phyloP scores from a whole-genome alignment of 192 early-diverging fungal genomes.

The Gaertneriomyces semiglobifer region DNA sequence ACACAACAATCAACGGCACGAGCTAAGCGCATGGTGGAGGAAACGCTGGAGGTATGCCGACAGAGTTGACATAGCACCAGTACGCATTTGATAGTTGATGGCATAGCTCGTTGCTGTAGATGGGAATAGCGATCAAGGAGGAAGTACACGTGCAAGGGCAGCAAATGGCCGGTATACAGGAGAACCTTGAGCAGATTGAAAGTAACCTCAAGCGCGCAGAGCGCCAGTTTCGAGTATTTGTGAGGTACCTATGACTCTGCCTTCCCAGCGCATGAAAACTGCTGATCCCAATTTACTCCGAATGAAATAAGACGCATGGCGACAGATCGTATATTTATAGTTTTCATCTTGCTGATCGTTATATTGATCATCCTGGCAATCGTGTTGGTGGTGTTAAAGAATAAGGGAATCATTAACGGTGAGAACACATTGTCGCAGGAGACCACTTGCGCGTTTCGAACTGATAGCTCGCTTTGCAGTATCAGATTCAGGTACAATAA shows the following conservation, averaged over 20 bases:
- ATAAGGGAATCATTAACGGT: conserved; percentile 34
- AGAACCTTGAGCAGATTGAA: conserved; percentile 51
- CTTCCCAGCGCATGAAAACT: neutral
- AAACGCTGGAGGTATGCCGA: conserved; percentile 46
- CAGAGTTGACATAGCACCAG: neutral
- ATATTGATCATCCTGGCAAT: conserved; percentile 52
- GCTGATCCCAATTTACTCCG: neutral
- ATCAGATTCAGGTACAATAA: too few relatives aligned
- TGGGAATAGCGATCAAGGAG: conserved; percentile 43
- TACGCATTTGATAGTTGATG: conserved; percentile 1
- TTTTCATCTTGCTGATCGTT: conserved; percentile 57
- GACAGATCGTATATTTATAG: conserved; percentile 56
- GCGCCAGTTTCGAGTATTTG: conserved; percentile 55
- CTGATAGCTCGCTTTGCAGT: too few relatives aligned
- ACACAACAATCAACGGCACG: conserved; percentile 44
- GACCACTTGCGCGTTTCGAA: too few relatives aligned
- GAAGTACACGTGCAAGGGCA: conserved; percentile 56
- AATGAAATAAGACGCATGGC: conserved; percentile 44
- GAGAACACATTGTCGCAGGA: neutral
- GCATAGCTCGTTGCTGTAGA: conserved; percentile 26
- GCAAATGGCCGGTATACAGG: conserved; percentile 48
- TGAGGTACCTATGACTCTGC: conserved; percentile 40
- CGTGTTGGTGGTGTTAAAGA: conserved; percentile 44
- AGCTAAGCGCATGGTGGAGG: conserved; percentile 42
- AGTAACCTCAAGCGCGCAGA: conserved; percentile 57